Evolutionary conservation across 805 yeast genomes (phyloP).

Genomic region (Zygosaccharomyces bisporus): DNA sequence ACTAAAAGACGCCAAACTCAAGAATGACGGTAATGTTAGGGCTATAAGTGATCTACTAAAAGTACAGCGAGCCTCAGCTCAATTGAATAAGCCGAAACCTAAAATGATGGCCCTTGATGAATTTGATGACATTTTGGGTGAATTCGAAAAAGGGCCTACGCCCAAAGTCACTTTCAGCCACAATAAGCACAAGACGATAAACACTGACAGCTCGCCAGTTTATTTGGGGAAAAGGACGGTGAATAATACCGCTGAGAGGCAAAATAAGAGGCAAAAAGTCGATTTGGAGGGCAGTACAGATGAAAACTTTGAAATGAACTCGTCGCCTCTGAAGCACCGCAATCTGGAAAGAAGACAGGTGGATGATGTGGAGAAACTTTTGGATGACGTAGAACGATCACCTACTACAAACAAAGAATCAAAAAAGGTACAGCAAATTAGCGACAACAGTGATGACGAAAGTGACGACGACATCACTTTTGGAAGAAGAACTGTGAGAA

Average conservation of each 20-base stretch:
- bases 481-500: slow-evolving; percentile 32
- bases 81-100: slow-evolving; percentile 33
- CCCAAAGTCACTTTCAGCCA: background rate
- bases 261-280: slow-evolving; percentile 17
- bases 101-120: slow-evolving; percentile 48
- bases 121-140: slow-evolving; percentile 68
- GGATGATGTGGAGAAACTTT: slow-evolving; percentile 15
- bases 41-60: slow-evolving; percentile 47
- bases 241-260: background rate
- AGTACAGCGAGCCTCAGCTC: slow-evolving; percentile 42
- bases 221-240: background rate
- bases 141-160: slow-evolving; percentile 35
- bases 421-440: slow-evolving; percentile 13
- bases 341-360: slow-evolving; percentile 3
- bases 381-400: slow-evolving; percentile 25
- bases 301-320: slow-evolving; percentile 16
- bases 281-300: slow-evolving; percentile 13
- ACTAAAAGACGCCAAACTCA: slow-evolving; percentile 20
- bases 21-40: slow-evolving; percentile 17
- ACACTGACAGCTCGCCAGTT: background rate
- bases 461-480: slow-evolving; percentile 34
- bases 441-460: slow-evolving; percentile 37
- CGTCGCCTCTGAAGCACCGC: slow-evolving; percentile 29
- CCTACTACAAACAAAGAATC: slow-evolving; percentile 17
- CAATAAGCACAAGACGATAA: background rate